Conservation (phyloP, 176 grass and related monocot species). For the Musa acuminata region DNA sequence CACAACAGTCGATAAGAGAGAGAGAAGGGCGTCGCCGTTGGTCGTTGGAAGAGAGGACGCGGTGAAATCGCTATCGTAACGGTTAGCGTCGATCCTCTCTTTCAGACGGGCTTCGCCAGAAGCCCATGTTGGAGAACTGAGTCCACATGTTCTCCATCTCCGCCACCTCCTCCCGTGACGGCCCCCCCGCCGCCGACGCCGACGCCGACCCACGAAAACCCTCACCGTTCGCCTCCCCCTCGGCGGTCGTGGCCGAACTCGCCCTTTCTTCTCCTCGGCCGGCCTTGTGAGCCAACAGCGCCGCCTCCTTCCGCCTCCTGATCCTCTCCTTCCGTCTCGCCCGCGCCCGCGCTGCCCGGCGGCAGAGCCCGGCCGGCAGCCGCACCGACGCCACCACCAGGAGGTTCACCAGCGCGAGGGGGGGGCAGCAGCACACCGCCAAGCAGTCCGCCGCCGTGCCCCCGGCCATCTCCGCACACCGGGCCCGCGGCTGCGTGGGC, state of each 20-base stretch:
- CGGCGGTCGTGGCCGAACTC: not conserved
- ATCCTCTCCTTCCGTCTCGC: not conserved
- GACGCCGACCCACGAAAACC: not conserved
- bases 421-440: slow-evolving; percentile 27
- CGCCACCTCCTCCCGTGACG: not conserved
- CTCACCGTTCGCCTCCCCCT: not conserved
- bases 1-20: too few relatives aligned
- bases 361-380: slow-evolving; percentile 12
- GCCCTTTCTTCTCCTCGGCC: not conserved
- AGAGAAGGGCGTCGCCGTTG: too few relatives aligned
- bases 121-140: not conserved
- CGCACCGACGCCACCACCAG: slow-evolving; percentile 3
- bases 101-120: slow-evolving; percentile 20
- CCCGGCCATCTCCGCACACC: slow-evolving; percentile 7
- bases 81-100: not conserved
- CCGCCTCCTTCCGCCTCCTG: not conserved
- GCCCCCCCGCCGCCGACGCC: not conserved
- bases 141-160: slow-evolving; percentile 18
- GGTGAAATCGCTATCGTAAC: not conserved
- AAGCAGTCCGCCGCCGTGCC: slow-evolving; percentile 17
- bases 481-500: not conserved
- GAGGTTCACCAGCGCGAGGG: slow-evolving; percentile 7
- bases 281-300: not conserved
- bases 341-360: not conserved
- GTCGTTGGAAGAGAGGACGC: too few relatives aligned